Base-by-base conservation (phyloP, 1,284 basidiomycete species). In the Cryptococcus amylolentus region DNA sequence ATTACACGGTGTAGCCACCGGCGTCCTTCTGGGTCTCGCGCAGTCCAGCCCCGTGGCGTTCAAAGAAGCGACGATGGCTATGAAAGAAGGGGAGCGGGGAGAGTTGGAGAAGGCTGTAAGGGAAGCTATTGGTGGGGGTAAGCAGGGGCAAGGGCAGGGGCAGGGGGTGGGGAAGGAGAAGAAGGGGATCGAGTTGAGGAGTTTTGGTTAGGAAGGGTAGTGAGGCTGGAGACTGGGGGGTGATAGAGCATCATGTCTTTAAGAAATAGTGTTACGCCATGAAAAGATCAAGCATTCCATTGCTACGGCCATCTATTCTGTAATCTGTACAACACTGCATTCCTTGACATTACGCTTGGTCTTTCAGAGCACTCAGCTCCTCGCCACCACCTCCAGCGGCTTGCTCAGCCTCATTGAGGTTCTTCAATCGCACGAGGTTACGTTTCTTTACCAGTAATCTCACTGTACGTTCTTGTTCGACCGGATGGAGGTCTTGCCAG, bases 41-140 rank as follows among this genome's bases (percentile, higher is more conserved):
- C 84, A 88, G 0, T 78, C 81, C 0, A 84, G 87, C 3, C 89
- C 93, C 0, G 73, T 79, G 4, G 83, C 88, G 16, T 97, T 98
- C 83, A 93, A 91, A 72, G 88, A 92, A 49, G 91, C 89, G 2
- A 88, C 89, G 4, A 81, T 79, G 3, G 84, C 84, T 39, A 81
- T 98, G 49, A 84, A 87, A 16, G 75, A 81, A 8, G 75, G 81
- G 0, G 81, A 82, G 16, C 79, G 85, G 54, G 84, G 87, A 40
- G 73, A 82, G 18, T 77, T 98, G 51, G 94, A 98, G 72, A 81
- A 81, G 40, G 86, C 88, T 0, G 84, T 97, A 38, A 81, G 93
- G 58, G 85, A 86, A 51, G 87, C 86, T 5, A 81, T 94, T 0
- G 86, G 84, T 26, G 79, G 79, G 13, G 73, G 72, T 26, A 23